A percentile compares a stretch with the other conserved stretches of the same genome.
phyloP scores from a whole-genome alignment of 345 rosid species.

The Cardiospermum halicacabum region DNA sequence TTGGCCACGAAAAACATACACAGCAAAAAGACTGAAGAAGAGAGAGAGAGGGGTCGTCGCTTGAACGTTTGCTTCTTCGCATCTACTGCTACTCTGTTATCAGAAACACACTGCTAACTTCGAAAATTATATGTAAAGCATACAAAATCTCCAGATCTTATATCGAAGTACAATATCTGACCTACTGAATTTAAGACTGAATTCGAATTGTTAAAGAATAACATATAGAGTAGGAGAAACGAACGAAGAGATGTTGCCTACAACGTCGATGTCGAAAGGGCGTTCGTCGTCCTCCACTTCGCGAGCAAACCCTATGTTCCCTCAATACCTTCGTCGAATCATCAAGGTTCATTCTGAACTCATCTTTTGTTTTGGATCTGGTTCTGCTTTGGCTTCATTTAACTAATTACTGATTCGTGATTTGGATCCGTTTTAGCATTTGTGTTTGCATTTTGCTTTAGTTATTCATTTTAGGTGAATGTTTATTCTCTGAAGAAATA shows the following conservation, averaged over 20 bases:
- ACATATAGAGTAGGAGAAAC: conserved; percentile 10
- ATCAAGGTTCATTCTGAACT: conserved; percentile 60
- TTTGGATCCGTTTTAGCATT: neutral
- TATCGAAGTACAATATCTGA: neutral
- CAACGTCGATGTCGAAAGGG: conserved; percentile 53
- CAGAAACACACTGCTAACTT: conserved; percentile 3
- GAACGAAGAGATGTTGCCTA: conserved; percentile 62
- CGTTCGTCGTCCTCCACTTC: conserved; percentile 73
- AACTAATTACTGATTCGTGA: neutral
- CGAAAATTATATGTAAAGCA: neutral
- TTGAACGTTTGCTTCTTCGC: conserved; percentile 10
- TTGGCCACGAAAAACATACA: too few relatives aligned
- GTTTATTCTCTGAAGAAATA: neutral
- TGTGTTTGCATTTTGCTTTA: neutral
- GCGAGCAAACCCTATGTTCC: conserved; percentile 63
- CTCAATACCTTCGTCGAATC: conserved; percentile 91
- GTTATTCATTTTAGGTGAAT: neutral
- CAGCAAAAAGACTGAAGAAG: neutral
- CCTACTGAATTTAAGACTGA: conserved; percentile 9
- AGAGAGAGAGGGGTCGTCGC: conserved; percentile 27
- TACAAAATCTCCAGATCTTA: conserved; percentile 30
- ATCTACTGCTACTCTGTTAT: conserved; percentile 5
- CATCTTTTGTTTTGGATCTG: conserved; percentile 22
- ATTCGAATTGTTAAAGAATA: conserved; percentile 19
- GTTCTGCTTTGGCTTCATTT: conserved; percentile 15